phyloP scores from a whole-genome alignment of 176 grass and related monocot genomes.

The Musa acuminata region DNA sequence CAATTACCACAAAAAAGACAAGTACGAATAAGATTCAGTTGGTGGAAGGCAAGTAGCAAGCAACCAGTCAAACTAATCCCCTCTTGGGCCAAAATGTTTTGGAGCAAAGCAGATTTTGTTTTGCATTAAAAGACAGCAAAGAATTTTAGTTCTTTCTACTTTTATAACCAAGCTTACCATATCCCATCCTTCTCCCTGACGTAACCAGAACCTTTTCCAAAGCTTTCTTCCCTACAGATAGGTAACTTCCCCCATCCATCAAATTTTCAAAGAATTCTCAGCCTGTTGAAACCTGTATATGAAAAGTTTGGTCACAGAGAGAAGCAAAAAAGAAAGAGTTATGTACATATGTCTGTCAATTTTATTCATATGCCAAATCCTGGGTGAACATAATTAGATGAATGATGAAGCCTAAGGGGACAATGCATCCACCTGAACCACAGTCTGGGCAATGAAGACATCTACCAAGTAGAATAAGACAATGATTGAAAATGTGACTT shows the following conservation, averaged over 20 bases:
- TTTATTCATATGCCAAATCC: too few relatives aligned
- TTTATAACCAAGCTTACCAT: slow-evolving; percentile 39
- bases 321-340: not conserved
- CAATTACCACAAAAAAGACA: not conserved
- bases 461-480: too few relatives aligned
- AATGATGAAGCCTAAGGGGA: not conserved
- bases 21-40: not conserved
- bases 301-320: not conserved
- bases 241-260: slow-evolving; percentile 80
- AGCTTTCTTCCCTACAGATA: slow-evolving; percentile 91
- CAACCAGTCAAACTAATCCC: too few relatives aligned
- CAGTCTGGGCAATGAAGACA: too few relatives aligned
- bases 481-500: not conserved
- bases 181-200: slow-evolving; percentile 91
- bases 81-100: too few relatives aligned
- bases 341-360: not conserved
- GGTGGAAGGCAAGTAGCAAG: not conserved
- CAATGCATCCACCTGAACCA: not conserved
- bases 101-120: too few relatives aligned
- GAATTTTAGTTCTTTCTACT: not conserved
- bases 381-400: too few relatives aligned
- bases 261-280: slow-evolving; percentile 93
- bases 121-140: not conserved
- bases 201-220: slow-evolving; percentile 85
- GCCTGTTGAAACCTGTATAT: slow-evolving; percentile 76